Base-by-base conservation (phyloP, 441 rosid species). In the Populus hybrid region DNA sequence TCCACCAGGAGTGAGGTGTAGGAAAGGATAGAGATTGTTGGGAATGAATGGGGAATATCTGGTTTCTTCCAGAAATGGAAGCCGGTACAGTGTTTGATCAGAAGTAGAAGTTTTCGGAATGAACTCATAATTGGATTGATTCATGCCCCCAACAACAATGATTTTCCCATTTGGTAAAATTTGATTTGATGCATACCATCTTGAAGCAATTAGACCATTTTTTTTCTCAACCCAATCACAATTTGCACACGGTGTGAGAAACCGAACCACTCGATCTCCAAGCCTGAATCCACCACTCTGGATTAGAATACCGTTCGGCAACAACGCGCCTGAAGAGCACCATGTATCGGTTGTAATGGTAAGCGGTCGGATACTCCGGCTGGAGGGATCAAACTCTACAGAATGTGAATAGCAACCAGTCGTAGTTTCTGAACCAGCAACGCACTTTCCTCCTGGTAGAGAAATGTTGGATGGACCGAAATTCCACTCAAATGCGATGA, bases 261-360 rank as follows among this genome's bases (percentile, higher is more conserved):
- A 18, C 35, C 92, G 86, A 30, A 82, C 79, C 0, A 75, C 86
- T n/a, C 74, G 84, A 7, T 86, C 89, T 16, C 92, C 92, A 14
- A 70, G 79, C 10, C 75, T 61, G 74, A 80, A 87, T 0, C 89
- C 89, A 6, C 89, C 90, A 14, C 87, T 86, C 74, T 89, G 85
- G 34, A 87, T 73, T 4, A 89, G 77, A 18, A 66, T 67, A 0
- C 97, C 97, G 67, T 89, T 87, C 0, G 69, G 67, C 69, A 77
- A 80, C 53, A 88, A 84, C 1, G 93, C 80, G 6, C 97, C 97
- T 10, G 97, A 90, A 28, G 97, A 91, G 83, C 97, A 93, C 96
- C 97, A 93, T 32, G 92, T 90, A 84, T 93, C 94, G 23, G 86
- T 88, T 23, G 71, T 88, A 34, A 93, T 83, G 42, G 79, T 80